Percentiles rank a stretch among this genome's conserved stretches.
These are phyloP conservation scores for Cichorium intybus DNA, from an alignment of 140 eudicot species.

Conservation along the genomic window DNA sequence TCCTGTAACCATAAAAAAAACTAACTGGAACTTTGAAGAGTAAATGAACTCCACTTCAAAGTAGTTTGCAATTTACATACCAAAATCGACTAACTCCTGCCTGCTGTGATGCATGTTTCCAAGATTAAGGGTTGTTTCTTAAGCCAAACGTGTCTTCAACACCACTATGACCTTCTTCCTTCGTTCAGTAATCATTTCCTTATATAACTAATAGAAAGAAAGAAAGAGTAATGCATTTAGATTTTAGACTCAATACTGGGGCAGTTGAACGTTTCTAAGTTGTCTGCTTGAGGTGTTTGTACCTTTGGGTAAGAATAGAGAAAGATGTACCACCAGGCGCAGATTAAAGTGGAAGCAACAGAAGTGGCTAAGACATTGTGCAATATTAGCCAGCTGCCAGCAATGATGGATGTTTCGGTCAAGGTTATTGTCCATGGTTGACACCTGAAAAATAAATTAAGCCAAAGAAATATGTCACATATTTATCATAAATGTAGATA, in stretches of 20 bases:
- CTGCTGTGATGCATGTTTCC: neutral
- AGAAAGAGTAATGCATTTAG: no score
- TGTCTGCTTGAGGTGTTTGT: constrained; percentile 3
- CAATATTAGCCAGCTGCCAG: constrained; percentile 70
- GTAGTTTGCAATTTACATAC: constrained; percentile 25
- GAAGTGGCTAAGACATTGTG: constrained; percentile 54
- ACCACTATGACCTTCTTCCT: no score
- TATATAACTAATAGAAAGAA: no score
- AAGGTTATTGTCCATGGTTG: constrained; percentile 91
- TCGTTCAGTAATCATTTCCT: no score
- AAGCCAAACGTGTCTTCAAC: no score
- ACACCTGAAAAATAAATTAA: constrained; percentile 51
- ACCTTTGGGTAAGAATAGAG: constrained; percentile 94
- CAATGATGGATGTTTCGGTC: constrained; percentile 57
- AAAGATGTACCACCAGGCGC: constrained; percentile 94
- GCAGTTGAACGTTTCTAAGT: no score
- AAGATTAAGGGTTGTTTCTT: constrained; percentile 29
- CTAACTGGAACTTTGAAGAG: no score
- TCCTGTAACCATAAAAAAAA: no score
- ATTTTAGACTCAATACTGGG: no score
- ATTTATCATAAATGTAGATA: neutral
- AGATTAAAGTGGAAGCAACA: constrained; percentile 34
- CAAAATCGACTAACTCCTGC: constrained; percentile 6
- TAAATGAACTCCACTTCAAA: no score
- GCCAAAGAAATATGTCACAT: neutral